These are phyloP conservation scores for Boletellus emodensis DNA, from an alignment of 768 basidiomycete species.

Conservation along the genomic window DNA sequence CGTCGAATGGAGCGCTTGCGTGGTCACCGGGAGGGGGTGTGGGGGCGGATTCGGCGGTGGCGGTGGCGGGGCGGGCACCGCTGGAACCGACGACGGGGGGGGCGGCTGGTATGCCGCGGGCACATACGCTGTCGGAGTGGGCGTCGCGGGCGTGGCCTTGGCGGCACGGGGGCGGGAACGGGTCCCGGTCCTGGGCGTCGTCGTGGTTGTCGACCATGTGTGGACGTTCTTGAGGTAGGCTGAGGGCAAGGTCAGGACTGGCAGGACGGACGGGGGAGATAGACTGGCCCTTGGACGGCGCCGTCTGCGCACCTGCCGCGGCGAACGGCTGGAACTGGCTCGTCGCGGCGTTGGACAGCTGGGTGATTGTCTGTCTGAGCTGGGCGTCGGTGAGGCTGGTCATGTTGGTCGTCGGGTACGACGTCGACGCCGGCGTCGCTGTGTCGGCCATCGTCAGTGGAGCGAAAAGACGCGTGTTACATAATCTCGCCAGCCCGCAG, in stretches of 20 bases:
- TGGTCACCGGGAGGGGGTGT: constrained; percentile 52
- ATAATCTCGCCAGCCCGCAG: constrained; percentile 11
- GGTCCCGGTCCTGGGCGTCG: constrained; percentile 40
- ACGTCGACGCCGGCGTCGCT: constrained; percentile 23
- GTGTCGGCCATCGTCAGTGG: constrained; percentile 26
- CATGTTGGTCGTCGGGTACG: constrained; percentile 34
- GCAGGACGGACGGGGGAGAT: background rate
- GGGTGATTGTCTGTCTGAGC: constrained; percentile 58
- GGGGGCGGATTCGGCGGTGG: constrained; percentile 47
- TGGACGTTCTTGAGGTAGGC: constrained; percentile 69
- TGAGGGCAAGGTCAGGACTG: constrained; percentile 23
- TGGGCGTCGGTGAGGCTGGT: constrained; percentile 57
- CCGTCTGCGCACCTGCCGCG: constrained; percentile 27
- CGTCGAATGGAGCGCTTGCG: constrained; percentile 75
- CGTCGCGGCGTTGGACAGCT: constrained; percentile 41
- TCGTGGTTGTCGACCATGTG: constrained; percentile 60
- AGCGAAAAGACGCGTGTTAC: constrained; percentile 22
- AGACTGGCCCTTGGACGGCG: constrained; percentile 28
- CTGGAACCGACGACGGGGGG: constrained; percentile 30
- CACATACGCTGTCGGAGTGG: constrained; percentile 32
- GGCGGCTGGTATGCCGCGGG: constrained; percentile 38
- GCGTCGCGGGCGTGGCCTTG: constrained; percentile 39
- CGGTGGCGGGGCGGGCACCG: constrained; percentile 24
- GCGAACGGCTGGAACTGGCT: constrained; percentile 35
- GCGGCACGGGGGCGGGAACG: constrained; percentile 38